Conservation (phyloP, 2,329 filamentous ascomycete species). For the Penicillium aurantiogriseum region DNA sequence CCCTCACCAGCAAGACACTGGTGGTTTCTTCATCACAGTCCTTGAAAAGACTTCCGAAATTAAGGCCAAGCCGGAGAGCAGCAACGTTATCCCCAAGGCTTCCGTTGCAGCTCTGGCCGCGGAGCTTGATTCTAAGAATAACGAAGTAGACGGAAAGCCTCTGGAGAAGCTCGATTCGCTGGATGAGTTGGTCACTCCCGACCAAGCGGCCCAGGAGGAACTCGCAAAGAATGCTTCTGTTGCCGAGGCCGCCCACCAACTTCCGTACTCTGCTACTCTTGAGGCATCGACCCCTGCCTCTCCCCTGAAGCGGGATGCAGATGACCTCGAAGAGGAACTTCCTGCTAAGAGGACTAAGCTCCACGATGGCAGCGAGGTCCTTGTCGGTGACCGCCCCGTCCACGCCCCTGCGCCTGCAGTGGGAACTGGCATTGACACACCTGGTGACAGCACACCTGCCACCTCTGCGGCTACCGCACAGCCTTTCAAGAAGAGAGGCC, state of each 20-base stretch:
- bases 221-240: conserved; percentile 36
- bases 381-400: conserved; percentile 39
- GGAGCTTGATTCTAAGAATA: conserved; percentile 37
- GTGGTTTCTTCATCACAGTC: conserved; percentile 95
- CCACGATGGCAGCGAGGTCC: conserved; percentile 38
- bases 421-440: conserved; percentile 26
- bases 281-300: conserved; percentile 21
- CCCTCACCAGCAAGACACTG: conserved; percentile 92
- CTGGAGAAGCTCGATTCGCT: conserved; percentile 41
- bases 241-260: conserved; percentile 35
- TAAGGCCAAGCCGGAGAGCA: conserved; percentile 68
- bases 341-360: conserved; percentile 48
- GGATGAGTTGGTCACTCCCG: conserved; percentile 41
- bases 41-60: conserved; percentile 89
- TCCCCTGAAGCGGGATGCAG: conserved; percentile 35
- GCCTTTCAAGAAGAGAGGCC: conserved; percentile 37
- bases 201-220: conserved; percentile 28
- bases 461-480: conserved; percentile 19
- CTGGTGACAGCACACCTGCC: conserved; percentile 25
- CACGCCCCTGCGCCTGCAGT: conserved; percentile 31
- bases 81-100: conserved; percentile 39
- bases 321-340: conserved; percentile 37
- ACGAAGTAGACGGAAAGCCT: conserved; percentile 25
- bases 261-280: conserved; percentile 34
- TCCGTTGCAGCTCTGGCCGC: conserved; percentile 38